Conservation (phyloP, 495 filamentous ascomycete genomes). For the Penicillium fimorum region DNA sequence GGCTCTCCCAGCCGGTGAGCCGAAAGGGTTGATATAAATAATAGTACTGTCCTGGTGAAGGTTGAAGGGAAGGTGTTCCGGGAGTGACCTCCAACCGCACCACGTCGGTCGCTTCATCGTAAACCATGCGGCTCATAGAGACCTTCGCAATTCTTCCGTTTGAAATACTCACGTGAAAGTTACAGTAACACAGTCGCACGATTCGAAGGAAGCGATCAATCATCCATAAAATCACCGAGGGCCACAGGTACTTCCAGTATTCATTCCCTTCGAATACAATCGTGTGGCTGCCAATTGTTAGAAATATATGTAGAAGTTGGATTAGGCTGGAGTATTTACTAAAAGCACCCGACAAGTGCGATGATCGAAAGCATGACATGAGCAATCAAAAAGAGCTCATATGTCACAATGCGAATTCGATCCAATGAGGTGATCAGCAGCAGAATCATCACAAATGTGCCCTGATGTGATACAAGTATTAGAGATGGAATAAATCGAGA, state of each 20-base stretch:
- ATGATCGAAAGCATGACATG: conserved; percentile 54
- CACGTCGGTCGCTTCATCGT: conserved; percentile 49
- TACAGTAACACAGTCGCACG: conserved; percentile 48
- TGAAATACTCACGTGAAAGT: conserved; percentile 32
- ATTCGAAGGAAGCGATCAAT: conserved; percentile 51
- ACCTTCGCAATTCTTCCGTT: conserved; percentile 20
- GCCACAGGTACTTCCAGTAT: conserved; percentile 55
- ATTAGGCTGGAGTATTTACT: conserved; percentile 38
- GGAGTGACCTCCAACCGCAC: conserved; percentile 48
- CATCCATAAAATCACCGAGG: conserved; percentile 49
- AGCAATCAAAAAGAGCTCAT: conserved; percentile 54
- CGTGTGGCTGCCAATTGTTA: conserved; percentile 41
- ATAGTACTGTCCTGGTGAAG: conserved; percentile 53
- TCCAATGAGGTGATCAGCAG: conserved; percentile 47
- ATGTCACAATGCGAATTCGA: conserved; percentile 45
- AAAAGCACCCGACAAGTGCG: conserved; percentile 51
- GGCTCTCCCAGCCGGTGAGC: conserved; percentile 55
- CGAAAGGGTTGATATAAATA: conserved; percentile 54
- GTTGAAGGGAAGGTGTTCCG: conserved; percentile 30
- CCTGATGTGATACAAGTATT: conserved; percentile 31
- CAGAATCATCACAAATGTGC: conserved; percentile 46
- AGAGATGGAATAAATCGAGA: neutral
- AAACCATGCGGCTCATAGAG: conserved; percentile 38
- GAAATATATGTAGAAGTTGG: neutral
- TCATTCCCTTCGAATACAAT: conserved; percentile 44